phyloP scores from a whole-genome alignment of 2,329 filamentous ascomycete genomes.

The Hypoxylon sp. region DNA sequence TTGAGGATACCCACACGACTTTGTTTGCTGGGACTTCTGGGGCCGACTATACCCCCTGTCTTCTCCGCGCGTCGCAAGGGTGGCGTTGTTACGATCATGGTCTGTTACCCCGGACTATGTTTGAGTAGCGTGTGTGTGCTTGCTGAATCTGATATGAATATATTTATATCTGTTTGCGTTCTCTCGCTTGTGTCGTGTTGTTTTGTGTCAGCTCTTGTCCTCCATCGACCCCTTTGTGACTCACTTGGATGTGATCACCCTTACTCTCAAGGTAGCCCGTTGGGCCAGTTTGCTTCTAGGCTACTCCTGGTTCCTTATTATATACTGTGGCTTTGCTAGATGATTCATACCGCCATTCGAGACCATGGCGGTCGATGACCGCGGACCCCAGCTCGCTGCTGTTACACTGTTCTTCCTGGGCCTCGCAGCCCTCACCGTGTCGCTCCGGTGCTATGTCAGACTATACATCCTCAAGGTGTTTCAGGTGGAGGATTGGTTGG shows the following conservation, averaged over 20 bases:
- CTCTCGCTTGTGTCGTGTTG: conserved; percentile 1
- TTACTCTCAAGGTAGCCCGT: conserved; percentile 26
- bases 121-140: too few species aligned
- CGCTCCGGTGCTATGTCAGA: conserved; percentile 48
- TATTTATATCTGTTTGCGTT: conserved; percentile 8
- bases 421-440: conserved; percentile 40
- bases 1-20: neutral
- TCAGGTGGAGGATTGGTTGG: conserved; percentile 45
- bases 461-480: conserved; percentile 43
- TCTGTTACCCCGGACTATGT: conserved; percentile 12
- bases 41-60: conserved; percentile 5
- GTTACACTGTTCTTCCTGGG: conserved; percentile 36
- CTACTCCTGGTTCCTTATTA: too few species aligned
- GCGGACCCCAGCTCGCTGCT: conserved; percentile 43
- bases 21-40: conserved; percentile 15
- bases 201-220: neutral
- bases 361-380: conserved; percentile 41
- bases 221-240: conserved; percentile 1
- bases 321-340: neutral
- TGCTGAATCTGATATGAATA: neutral
- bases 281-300: conserved; percentile 24
- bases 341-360: neutral
- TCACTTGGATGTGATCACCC: conserved; percentile 22
- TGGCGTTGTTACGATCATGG: conserved; percentile 10
- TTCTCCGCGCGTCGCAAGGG: conserved; percentile 8